phyloP scores from a whole-genome alignment of 140 eudicot genomes.

The Cichorium intybus region DNA sequence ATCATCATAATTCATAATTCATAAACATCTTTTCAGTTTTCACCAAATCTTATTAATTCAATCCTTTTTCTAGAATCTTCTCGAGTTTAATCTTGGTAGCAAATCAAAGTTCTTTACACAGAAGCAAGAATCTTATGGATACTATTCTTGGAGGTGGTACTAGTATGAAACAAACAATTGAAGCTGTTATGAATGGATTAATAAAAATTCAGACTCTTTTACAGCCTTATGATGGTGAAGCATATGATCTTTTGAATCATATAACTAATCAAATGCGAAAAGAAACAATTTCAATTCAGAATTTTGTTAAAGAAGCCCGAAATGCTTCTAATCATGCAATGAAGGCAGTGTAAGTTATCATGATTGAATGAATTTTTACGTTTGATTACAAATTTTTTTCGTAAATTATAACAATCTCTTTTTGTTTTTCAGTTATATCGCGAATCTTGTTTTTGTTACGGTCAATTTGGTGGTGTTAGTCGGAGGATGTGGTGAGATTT shows the following conservation, averaged over 20 bases:
- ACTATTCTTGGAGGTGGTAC: slow-evolving; percentile 47
- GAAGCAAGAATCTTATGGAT: slow-evolving; percentile 39
- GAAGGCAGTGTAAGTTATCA: slow-evolving; percentile 39
- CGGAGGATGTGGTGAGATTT: slow-evolving; percentile 56
- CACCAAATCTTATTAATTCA: neutral
- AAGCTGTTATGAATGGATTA: slow-evolving; percentile 31
- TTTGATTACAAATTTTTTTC: neutral
- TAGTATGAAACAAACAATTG: slow-evolving; percentile 34
- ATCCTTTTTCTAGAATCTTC: slow-evolving; percentile 33
- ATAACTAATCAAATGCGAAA: slow-evolving; percentile 36
- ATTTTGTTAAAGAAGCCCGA: slow-evolving; percentile 35
- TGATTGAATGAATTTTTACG: neutral
- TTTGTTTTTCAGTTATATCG: slow-evolving; percentile 37
- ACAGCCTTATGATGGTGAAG: slow-evolving; percentile 38
- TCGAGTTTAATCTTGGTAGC: slow-evolving; percentile 44
- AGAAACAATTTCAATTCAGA: slow-evolving; percentile 35
- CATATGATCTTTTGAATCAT: slow-evolving; percentile 33
- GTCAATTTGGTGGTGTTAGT: slow-evolving; percentile 41
- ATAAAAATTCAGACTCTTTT: slow-evolving; percentile 32
- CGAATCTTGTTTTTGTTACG: slow-evolving; percentile 49
- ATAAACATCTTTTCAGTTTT: neutral
- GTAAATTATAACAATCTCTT: neutral
- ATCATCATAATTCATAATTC: neutral
- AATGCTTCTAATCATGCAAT: slow-evolving; percentile 38
- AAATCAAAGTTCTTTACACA: slow-evolving; percentile 35